Percentiles rank a stretch among this genome's conserved stretches.
phyloP scores from a whole-genome alignment of 1,139 yeast species.

The Kurtzmaniella quercitrusa region DNA sequence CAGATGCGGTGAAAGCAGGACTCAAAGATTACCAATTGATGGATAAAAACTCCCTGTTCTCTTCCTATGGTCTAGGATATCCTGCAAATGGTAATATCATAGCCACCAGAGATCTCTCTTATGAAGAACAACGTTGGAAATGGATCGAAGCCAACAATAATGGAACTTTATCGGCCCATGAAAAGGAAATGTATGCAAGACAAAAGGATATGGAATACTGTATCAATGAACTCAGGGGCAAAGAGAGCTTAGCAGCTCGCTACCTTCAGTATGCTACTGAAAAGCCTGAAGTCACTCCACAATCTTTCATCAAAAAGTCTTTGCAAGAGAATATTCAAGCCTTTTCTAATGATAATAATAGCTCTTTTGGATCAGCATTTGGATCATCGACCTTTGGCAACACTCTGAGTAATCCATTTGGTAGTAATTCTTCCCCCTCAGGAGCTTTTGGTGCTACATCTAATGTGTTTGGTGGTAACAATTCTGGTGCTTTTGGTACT shows the following conservation, averaged over 20 bases:
- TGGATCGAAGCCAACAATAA: conserved; percentile 39
- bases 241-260: conserved; percentile 50
- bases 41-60: conserved; percentile 16
- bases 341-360: conserved; percentile 10
- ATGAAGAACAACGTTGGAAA: conserved; percentile 51
- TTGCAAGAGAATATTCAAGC: conserved; percentile 21
- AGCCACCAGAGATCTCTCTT: conserved; percentile 50
- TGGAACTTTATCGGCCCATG: conserved; percentile 34
- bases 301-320: conserved; percentile 36
- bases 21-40: conserved; percentile 12
- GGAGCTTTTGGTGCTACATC: conserved; percentile 9
- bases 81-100: conserved; percentile 36
- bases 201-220: conserved; percentile 46
- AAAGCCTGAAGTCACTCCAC: conserved; percentile 20
- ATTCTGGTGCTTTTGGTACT: neutral
- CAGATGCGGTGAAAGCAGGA: conserved; percentile 13
- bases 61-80: conserved; percentile 23
- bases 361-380: conserved; percentile 8
- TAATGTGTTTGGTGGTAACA: neutral
- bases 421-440: conserved; percentile 3
- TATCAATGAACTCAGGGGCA: conserved; percentile 30
- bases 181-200: conserved; percentile 36
- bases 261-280: conserved; percentile 49
- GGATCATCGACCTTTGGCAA: conserved; percentile 11
- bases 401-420: conserved; percentile 1